A percentile compares a stretch with the other conserved stretches of the same genome.
Evolutionary conservation across 2,329 filamentous ascomycete genomes (phyloP).

Genomic region (Samsoniella hepiali): DNA sequence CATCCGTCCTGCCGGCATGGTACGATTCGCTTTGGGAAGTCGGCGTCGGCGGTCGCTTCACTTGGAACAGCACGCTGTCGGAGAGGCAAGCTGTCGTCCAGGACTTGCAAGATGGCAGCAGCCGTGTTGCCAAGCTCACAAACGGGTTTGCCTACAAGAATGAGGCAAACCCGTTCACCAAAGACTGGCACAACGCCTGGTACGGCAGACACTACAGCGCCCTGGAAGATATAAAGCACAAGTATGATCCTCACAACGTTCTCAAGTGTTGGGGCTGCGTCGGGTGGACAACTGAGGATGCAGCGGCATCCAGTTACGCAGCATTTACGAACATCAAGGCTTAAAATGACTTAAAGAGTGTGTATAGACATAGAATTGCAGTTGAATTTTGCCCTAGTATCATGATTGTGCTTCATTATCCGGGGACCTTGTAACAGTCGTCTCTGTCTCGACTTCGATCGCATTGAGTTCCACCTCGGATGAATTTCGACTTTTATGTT

Average conservation of each 20-base stretch:
- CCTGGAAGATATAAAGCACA: slow-evolving; percentile 6
- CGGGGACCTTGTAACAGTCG: neutral
- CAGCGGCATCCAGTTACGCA: neutral
- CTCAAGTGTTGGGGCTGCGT: slow-evolving; percentile 19
- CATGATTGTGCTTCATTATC: neutral
- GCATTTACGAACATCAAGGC: slow-evolving; percentile 8
- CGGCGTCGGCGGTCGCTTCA: slow-evolving; percentile 16
- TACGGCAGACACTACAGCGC: slow-evolving; percentile 13
- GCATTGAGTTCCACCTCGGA: slow-evolving; percentile 12
- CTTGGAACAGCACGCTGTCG: slow-evolving; percentile 21
- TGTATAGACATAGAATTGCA: neutral
- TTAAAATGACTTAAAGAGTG: neutral
- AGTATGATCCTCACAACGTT: slow-evolving; percentile 16
- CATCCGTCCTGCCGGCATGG: slow-evolving; percentile 21
- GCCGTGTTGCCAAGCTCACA: slow-evolving; percentile 18
- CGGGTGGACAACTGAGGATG: slow-evolving; percentile 14
- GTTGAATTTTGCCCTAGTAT: neutral
- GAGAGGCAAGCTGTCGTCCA: slow-evolving; percentile 22
- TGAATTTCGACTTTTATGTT: neutral
- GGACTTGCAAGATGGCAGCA: slow-evolving; percentile 18
- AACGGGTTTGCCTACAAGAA: slow-evolving; percentile 18
- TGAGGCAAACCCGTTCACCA: slow-evolving; percentile 15
- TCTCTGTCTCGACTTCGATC: slow-evolving; percentile 11
- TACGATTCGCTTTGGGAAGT: slow-evolving; percentile 23
- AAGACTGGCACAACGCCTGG: slow-evolving; percentile 10